Percentiles rank a stretch among this genome's conserved stretches.
phyloP scores from a whole-genome alignment of 495 filamentous ascomycete species.

The Xylaria sp. region DNA sequence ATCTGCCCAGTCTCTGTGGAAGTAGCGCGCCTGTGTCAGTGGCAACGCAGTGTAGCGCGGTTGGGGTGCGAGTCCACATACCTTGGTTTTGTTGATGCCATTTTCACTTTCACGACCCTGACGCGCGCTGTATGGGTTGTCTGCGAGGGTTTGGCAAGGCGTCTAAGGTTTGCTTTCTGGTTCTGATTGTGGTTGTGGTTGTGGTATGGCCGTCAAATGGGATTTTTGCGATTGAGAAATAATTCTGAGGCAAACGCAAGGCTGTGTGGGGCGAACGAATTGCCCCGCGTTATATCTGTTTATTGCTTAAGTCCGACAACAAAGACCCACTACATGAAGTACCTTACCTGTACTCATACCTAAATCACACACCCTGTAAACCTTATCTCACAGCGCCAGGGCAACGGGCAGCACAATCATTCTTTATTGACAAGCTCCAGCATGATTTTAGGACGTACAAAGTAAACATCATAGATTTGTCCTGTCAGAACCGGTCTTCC shows the following conservation, averaged over 20 bases:
- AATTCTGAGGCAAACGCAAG: constrained; percentile 25
- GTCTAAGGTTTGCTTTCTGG: not conserved
- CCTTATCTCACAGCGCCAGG: too few relatives aligned
- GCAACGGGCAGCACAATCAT: not conserved
- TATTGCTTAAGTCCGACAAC: constrained; percentile 24
- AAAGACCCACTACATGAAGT: not conserved
- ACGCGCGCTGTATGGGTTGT: not conserved
- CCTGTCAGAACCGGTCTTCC: not conserved
- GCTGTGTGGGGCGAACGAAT: constrained; percentile 24
- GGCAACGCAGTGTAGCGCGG: not conserved
- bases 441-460: not conserved
- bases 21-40: constrained; percentile 2
- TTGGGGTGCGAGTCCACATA: not conserved
- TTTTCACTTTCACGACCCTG: constrained; percentile 19
- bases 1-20: constrained; percentile 84
- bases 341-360: too few relatives aligned
- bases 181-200: not conserved
- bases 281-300: constrained; percentile 26
- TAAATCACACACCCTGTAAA: too few relatives aligned
- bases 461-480: not conserved
- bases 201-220: not conserved
- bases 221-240: constrained; percentile 30
- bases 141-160: not conserved
- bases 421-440: not conserved
- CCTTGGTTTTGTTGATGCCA: constrained; percentile 29